A percentile compares a stretch with the other conserved stretches of the same genome.
Conservation (phyloP, 1,284 basidiomycete species). For the Lentinula novae-zelandiae region DNA sequence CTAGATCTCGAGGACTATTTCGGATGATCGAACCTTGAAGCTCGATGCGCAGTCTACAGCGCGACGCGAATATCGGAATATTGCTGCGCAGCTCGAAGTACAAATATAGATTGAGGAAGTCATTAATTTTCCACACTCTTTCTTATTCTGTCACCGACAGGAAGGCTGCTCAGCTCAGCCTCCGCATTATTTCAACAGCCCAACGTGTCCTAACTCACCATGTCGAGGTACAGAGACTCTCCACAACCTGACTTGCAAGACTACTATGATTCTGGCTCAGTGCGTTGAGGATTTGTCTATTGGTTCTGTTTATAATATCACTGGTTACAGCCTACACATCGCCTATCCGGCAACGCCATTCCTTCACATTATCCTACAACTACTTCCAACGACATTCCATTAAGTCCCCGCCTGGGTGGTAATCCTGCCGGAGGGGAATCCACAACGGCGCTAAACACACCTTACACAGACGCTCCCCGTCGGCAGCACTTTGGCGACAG, state of each 20-base stretch:
- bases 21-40: neutral
- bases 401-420: conserved; percentile 1
- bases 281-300: neutral
- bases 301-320: neutral
- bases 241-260: conserved; percentile 26
- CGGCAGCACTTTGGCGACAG: conserved; percentile 11
- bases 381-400: neutral
- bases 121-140: neutral
- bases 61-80: neutral
- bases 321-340: conserved; percentile 6
- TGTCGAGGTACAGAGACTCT: conserved; percentile 24
- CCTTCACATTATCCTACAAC: neutral
- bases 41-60: neutral
- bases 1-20: neutral
- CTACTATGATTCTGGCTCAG: conserved; percentile 25
- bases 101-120: neutral
- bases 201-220: conserved; percentile 4
- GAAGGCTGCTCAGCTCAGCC: neutral
- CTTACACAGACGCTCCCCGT: conserved; percentile 1
- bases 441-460: neutral
- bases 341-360: conserved; percentile 7
- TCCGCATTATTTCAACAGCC: neutral
- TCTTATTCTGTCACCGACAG: neutral
- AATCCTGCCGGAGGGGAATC: neutral
- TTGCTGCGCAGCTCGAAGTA: neutral